Percentiles rank a stretch among this genome's conserved stretches.
Conservation (phyloP, 2,329 filamentous ascomycete species). For the Penicillium expansum region DNA sequence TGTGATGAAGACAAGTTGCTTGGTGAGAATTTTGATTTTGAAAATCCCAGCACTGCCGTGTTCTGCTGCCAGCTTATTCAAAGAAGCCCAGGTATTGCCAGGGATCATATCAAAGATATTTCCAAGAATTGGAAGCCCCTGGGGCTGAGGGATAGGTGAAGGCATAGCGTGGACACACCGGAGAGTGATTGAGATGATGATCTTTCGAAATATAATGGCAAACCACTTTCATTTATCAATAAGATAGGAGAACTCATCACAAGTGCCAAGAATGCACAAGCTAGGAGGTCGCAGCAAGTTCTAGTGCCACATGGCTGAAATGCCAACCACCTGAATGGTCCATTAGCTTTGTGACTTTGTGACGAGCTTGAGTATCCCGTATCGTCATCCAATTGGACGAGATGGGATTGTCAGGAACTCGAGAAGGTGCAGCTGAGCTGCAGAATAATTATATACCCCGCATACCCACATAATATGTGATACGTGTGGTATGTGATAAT, state of each 20-base stretch:
- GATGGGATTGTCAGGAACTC: not conserved
- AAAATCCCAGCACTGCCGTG: slow-evolving; percentile 58
- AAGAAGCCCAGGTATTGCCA: slow-evolving; percentile 51
- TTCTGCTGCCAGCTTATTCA: slow-evolving; percentile 49
- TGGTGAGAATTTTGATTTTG: slow-evolving; percentile 51
- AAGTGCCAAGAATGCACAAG: not conserved
- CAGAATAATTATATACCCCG: not conserved
- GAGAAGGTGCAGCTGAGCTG: not conserved
- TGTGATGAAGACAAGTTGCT: slow-evolving; percentile 51
- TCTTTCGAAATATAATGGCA: not conserved
- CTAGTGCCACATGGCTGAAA: not conserved
- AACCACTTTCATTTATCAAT: not conserved
- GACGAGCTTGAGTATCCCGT: not conserved
- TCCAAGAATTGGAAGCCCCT: slow-evolving; percentile 51
- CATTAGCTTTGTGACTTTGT: not conserved
- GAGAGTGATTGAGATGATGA: not conserved
- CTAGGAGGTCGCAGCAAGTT: not conserved
- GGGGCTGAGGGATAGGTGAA: slow-evolving; percentile 52
- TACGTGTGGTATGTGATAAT: not conserved
- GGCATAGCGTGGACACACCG: slow-evolving; percentile 32
- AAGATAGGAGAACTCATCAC: not conserved
- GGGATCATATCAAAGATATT: slow-evolving; percentile 53
- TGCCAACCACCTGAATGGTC: not conserved
- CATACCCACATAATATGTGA: not conserved
- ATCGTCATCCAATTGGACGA: not conserved